These are phyloP conservation scores for Plasmodium gonderi DNA, from an alignment of 169 alveolate genomes.

Conservation along the genomic window DNA sequence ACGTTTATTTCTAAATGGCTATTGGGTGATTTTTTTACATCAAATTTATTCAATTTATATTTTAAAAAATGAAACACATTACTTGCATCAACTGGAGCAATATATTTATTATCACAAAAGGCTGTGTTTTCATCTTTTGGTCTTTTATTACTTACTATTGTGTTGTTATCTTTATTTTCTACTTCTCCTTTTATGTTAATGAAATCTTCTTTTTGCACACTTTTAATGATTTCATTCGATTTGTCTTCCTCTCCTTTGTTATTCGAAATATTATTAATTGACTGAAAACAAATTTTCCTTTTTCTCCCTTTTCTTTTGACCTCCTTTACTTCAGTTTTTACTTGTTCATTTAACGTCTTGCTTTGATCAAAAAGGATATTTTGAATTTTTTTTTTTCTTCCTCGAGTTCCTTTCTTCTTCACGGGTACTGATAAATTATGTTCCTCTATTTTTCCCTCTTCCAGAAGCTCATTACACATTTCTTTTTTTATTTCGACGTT, in stretches of 20 bases:
- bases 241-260: slow-evolving; percentile 48
- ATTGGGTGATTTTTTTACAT: slow-evolving; percentile 8
- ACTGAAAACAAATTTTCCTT: slow-evolving; percentile 12
- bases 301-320: slow-evolving; percentile 56
- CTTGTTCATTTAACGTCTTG: not conserved
- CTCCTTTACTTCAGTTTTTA: slow-evolving; percentile 11
- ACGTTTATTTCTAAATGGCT: slow-evolving; percentile 42
- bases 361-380: not conserved
- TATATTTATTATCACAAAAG: not conserved
- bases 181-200: slow-evolving; percentile 13
- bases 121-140: not conserved
- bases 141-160: not conserved
- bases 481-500: not conserved
- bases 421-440: not conserved
- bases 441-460: not conserved
- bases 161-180: not conserved
- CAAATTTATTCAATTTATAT: slow-evolving; percentile 28
- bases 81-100: not conserved
- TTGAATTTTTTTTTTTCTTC: slow-evolving; percentile 31
- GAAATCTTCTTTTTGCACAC: not conserved
- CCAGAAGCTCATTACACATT: not conserved
- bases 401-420: slow-evolving; percentile 12
- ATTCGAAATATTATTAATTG: not conserved
- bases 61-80: slow-evolving; percentile 17
- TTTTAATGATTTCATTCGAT: slow-evolving; percentile 22